Evolutionary conservation across 805 yeast genomes (phyloP), one percentile per base, ranked within the genome.

Genomic region (Pichia californica): DNA sequence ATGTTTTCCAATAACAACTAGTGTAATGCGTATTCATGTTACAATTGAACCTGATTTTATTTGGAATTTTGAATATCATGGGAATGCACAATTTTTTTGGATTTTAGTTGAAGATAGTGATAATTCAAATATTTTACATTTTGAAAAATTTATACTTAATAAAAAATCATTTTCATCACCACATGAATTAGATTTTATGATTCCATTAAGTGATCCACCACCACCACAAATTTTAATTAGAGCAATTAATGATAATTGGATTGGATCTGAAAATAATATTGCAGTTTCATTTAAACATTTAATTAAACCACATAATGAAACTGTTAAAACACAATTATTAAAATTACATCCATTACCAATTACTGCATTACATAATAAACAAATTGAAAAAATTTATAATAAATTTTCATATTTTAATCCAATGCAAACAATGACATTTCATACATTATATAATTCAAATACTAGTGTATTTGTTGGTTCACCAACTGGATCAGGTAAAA

Each of bases 401-500:
- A 78, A 73, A 52, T 93, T 93, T 69, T 76, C 76, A 44, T 91
- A 85, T 63, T 93, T 93, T 73, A 93, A 93, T 59, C 98, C 99
- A 4, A 89, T 93, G 96, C 99, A 93, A 64, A 91, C 98, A 0
- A 91, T 91, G 98, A 76, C 83, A 0, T 93, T 93, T 66, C 95
- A 89, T 58, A 77, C 96, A 0, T 64, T 93, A 36, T 93, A 89
- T 65, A 80, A 93, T 61, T 67, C 83, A 1, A 77, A 83, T 49
- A 74, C 83, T 2, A 85, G 84, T 59, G 89, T 83, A 0, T 85
- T 93, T 61, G 86, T 93, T 36, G 99, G 99, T 9, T 88, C 98
- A 0, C 99, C 99, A 3, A 93, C 99, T 2, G 99, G 99, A 20
- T 91, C 97, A 0, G 99, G 99, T 52, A 93, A 93, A 62, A 93